Conservation (phyloP, 495 filamentous ascomycete genomes). For the Penicillium coprophilum region DNA sequence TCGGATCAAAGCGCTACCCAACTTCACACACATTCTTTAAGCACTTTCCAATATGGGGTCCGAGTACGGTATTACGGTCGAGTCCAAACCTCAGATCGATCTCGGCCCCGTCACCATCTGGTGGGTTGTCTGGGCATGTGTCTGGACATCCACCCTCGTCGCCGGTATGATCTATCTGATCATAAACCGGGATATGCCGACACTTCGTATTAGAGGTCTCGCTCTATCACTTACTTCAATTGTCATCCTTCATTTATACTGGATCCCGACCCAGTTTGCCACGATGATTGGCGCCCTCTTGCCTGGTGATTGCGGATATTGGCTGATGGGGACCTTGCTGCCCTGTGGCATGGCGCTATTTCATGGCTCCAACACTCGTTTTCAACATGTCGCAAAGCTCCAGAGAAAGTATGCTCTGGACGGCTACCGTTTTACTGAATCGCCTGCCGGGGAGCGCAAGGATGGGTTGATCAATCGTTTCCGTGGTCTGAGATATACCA, state of each 20-base stretch:
- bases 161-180: conserved; percentile 56
- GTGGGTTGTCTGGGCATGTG: conserved; percentile 34
- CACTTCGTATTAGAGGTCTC: conserved; percentile 64
- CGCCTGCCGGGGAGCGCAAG: conserved; percentile 9
- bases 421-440: conserved; percentile 7
- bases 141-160: conserved; percentile 57
- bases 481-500: conserved; percentile 30
- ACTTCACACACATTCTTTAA: conserved; percentile 35
- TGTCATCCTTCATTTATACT: conserved; percentile 64
- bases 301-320: conserved; percentile 61
- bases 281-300: conserved; percentile 59
- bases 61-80: conserved; percentile 34
- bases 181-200: conserved; percentile 53
- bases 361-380: conserved; percentile 65
- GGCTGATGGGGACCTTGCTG: conserved; percentile 72
- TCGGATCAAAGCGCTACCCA: conserved; percentile 22
- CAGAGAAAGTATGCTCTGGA: conserved; percentile 35
- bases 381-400: conserved; percentile 59
- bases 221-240: conserved; percentile 58
- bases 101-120: conserved; percentile 34
- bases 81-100: conserved; percentile 27
- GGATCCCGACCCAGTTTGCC: conserved; percentile 56
- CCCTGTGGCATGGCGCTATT: conserved; percentile 71
- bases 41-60: conserved; percentile 33
- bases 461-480: conserved; percentile 28